phyloP scores from a whole-genome alignment of 2,329 filamentous ascomycete species.

The Aspergillus caelatus region DNA sequence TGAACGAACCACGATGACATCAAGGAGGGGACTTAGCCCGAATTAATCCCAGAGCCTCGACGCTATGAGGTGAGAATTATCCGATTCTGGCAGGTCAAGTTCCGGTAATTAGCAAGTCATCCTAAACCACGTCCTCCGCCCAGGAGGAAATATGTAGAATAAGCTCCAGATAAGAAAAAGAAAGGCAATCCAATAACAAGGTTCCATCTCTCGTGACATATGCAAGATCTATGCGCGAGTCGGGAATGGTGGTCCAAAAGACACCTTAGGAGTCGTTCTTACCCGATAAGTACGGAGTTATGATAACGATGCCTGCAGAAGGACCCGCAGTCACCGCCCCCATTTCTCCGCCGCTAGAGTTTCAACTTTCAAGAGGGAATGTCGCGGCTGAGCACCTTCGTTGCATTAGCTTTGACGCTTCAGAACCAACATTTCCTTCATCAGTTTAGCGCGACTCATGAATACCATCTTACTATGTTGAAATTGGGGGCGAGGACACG shows the following conservation, averaged over 20 bases:
- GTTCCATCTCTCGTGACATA: neutral
- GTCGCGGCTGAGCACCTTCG: neutral
- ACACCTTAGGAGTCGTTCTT: neutral
- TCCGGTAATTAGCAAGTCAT: neutral
- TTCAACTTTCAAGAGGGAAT: neutral
- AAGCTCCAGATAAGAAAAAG: neutral
- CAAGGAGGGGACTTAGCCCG: neutral
- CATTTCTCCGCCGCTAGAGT: neutral
- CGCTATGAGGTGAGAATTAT: neutral
- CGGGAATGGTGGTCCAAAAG: neutral
- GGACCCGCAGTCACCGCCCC: neutral
- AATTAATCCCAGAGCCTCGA: neutral
- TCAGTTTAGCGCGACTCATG: neutral
- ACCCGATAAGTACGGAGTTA: neutral
- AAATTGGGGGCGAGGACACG: neutral
- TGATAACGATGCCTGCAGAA: neutral
- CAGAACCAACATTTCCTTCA: neutral
- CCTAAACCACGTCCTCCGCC: neutral
- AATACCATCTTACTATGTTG: neutral
- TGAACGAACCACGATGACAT: neutral
- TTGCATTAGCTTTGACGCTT: neutral
- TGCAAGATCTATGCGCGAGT: neutral
- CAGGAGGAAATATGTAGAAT: neutral
- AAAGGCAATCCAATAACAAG: neutral
- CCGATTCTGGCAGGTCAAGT: neutral